Conservation (phyloP, 176 grass and related monocot genomes). For the Triticum timopheevii region DNA sequence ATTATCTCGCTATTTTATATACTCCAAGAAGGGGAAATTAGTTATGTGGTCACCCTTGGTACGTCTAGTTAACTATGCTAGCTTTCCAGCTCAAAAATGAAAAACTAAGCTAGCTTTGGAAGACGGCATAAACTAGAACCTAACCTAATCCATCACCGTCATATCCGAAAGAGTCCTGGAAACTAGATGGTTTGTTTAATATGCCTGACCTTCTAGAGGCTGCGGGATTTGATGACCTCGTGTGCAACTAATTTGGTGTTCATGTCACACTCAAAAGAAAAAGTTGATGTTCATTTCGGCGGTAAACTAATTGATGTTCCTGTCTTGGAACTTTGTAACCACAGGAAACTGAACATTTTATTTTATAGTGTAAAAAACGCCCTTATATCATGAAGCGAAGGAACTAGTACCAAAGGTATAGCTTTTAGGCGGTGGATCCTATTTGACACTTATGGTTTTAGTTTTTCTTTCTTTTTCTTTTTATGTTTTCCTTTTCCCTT, state of each 20-base stretch:
- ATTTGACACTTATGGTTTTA: too few species aligned
- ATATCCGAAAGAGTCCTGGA: neutral
- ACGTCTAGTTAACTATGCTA: neutral
- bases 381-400: too few species aligned
- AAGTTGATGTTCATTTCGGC: neutral
- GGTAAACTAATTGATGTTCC: neutral
- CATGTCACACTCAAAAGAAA: neutral
- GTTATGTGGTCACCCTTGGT: neutral
- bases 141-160: neutral
- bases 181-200: neutral
- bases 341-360: too few species aligned
- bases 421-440: too few species aligned
- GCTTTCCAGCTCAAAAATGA: neutral
- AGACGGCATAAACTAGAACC: neutral
- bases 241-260: neutral
- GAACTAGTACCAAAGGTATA: too few species aligned
- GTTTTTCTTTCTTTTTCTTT: too few species aligned
- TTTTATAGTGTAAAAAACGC: too few species aligned
- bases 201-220: slow-evolving; percentile 12
- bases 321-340: too few species aligned
- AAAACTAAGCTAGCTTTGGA: neutral
- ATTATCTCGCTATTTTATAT: neutral
- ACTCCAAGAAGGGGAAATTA: neutral
- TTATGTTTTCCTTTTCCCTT: too few species aligned
- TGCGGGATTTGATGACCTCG: neutral